Evolutionary conservation across 352 stramenopile genomes (phyloP).

Genomic region (Phytophthora kernoviae): DNA sequence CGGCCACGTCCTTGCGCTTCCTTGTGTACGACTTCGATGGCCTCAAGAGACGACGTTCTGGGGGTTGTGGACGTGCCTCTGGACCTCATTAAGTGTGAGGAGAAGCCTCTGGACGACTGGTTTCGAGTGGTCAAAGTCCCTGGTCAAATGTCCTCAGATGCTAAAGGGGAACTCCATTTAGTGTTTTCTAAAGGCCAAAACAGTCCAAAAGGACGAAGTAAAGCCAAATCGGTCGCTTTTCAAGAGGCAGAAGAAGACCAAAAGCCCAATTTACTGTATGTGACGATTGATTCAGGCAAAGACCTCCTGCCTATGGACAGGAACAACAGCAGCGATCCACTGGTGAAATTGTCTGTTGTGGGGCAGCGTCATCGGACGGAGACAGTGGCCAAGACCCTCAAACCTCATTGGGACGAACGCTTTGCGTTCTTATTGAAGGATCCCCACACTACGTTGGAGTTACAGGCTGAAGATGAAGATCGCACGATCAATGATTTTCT

Average conservation of each 20-base stretch:
- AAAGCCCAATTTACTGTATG: constrained; percentile 65
- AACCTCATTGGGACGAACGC: constrained; percentile 78
- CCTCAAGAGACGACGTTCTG: constrained; percentile 65
- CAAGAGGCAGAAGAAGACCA: constrained; percentile 4
- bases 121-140: constrained; percentile 55
- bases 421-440: constrained; percentile 65
- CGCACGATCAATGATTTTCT: constrained; percentile 78
- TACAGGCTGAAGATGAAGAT: constrained; percentile 73
- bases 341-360: constrained; percentile 79
- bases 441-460: constrained; percentile 48
- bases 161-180: constrained; percentile 59
- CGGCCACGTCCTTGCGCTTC: constrained; percentile 66
- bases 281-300: constrained; percentile 74
- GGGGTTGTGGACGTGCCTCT: constrained; percentile 75
- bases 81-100: constrained; percentile 38
- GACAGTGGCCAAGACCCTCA: constrained; percentile 74
- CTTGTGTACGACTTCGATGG: constrained; percentile 65
- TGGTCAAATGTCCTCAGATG: constrained; percentile 54
- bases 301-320: constrained; percentile 85
- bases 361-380: constrained; percentile 74
- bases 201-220: constrained; percentile 2
- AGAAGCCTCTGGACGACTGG: constrained; percentile 42
- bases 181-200: constrained; percentile 31
- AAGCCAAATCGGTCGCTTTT: constrained; percentile 27
- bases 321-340: constrained; percentile 82